phyloP scores from a whole-genome alignment of 495 filamentous ascomycete genomes.

The Staphylotrichum tortipilum region DNA sequence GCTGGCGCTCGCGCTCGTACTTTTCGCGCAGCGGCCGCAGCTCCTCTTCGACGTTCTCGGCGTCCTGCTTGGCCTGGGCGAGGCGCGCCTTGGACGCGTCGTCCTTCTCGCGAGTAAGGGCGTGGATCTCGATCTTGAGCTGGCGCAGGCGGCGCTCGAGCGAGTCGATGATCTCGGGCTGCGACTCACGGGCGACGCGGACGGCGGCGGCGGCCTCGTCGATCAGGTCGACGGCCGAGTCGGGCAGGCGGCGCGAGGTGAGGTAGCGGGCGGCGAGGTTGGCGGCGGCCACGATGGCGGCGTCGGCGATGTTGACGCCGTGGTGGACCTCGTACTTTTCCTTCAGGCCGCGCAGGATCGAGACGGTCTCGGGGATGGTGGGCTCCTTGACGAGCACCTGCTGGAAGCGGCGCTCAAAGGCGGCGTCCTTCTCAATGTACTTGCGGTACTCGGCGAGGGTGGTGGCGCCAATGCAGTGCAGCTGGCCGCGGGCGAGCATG shows the following conservation, averaged over 20 bases:
- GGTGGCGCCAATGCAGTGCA: conserved; percentile 96
- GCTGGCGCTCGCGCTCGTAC: conserved; percentile 83
- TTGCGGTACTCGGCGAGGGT: conserved; percentile 94
- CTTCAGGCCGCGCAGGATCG: conserved; percentile 92
- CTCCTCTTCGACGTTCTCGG: conserved; percentile 86
- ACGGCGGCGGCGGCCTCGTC: conserved; percentile 96
- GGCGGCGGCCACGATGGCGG: conserved; percentile 83
- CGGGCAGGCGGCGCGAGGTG: conserved; percentile 80
- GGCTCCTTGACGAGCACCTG: conserved; percentile 96
- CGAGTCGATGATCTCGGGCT: conserved; percentile 88
- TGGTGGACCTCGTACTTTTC: conserved; percentile 97
- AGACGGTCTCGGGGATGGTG: conserved; percentile 78
- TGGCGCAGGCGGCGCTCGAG: conserved; percentile 82
- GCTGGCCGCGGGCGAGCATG: conserved; percentile 89
- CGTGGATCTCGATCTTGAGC: conserved; percentile 93
- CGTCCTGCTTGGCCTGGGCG: conserved; percentile 73
- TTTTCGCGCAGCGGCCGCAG: conserved; percentile 85
- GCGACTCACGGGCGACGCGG: conserved; percentile 86
- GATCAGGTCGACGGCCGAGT: conserved; percentile 92
- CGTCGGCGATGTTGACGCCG: conserved; percentile 90
- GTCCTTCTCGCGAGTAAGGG: conserved; percentile 86
- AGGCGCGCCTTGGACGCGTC: conserved; percentile 80
- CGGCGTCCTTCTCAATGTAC: conserved; percentile 97
- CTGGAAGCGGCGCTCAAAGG: conserved; percentile 97
- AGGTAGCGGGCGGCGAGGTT: conserved; percentile 86